Base-by-base conservation (phyloP, 2,329 filamentous ascomycete genomes). In the Botrytis pseudocinerea region DNA sequence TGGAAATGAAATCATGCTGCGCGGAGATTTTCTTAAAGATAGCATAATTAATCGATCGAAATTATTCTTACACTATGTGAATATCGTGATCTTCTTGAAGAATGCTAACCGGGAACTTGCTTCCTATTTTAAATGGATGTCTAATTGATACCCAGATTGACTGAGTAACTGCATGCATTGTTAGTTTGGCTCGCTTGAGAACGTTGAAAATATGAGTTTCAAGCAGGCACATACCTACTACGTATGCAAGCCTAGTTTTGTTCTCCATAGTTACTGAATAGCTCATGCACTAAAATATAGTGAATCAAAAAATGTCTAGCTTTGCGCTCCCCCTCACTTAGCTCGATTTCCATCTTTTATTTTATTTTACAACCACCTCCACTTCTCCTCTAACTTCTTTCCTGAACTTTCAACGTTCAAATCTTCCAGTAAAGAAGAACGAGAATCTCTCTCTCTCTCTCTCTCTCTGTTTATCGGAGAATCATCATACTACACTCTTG, bases 281-380 rank as follows among this genome's bases (percentile, higher is more conserved):
- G 35, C 8, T 35, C 32, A 61, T 40, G 35, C 6, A 9, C 22
- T 40, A 2, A 38, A 35, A 25, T 25, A n/a, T 25, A 61, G 59
- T n/a, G 22, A n/a, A 61, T 40, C 4, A 16, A 0, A 40, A n/a
- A 12, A 40, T 8, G 2, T 8, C 1, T n/a, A 9, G 32, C 25
- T 40, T n/a, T 61, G 1, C n/a, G 20, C 12, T 1, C 3, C 35
- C 35, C 7, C 20, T 16, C 10, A 40, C 12, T 40, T n/a, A 18
- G 35, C 2, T n/a, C 12, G 0, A 1, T 40, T 40, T 40, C 0
- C 5, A 22, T 22, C 2, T 60, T 60, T 2, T n/a, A n/a, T n/a
- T n/a, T n/a, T n/a, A n/a, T 35, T 12, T 25, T 25, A 38, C 20
- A 38, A 38, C 1, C 1, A 25, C 20, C 12, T 25, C 18, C 6